phyloP scores from a whole-genome alignment of 495 filamentous ascomycete species.

The Pseudevernia furfuracea region DNA sequence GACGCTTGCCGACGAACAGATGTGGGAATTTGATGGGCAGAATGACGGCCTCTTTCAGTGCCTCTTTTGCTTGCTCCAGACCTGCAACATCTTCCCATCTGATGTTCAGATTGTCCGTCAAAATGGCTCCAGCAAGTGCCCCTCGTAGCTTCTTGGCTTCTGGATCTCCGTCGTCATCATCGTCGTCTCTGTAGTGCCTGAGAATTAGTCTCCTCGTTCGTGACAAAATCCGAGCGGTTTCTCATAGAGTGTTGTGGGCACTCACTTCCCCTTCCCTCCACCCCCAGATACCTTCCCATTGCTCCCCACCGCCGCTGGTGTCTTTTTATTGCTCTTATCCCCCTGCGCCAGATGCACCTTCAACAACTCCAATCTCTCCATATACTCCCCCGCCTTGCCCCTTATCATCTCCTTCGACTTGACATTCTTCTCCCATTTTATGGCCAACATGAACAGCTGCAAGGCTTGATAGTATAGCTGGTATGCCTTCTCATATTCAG shows the following conservation, averaged over 20 bases:
- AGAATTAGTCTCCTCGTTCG: not conserved
- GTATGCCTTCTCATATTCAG: conserved; percentile 93
- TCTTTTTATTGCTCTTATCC: conserved; percentile 64
- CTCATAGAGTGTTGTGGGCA: conserved; percentile 1
- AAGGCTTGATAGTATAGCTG: conserved; percentile 88
- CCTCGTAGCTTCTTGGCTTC: conserved; percentile 91
- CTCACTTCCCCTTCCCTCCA: conserved; percentile 57
- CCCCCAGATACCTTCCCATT: conserved; percentile 75
- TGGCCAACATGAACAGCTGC: conserved; percentile 89
- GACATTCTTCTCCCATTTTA: conserved; percentile 98
- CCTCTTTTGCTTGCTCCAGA: conserved; percentile 89
- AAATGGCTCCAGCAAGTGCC: conserved; percentile 83
- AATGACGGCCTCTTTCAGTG: conserved; percentile 94
- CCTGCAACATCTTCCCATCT: conserved; percentile 99
- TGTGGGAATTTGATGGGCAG: conserved; percentile 97
- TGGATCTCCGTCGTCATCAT: conserved; percentile 67
- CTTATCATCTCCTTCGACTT: conserved; percentile 96
- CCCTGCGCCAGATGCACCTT: conserved; percentile 76
- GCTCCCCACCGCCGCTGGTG: conserved; percentile 72
- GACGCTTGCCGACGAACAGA: conserved; percentile 89
- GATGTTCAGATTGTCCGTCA: conserved; percentile 90
- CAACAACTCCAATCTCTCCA: conserved; percentile 96
- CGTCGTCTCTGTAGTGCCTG: conserved; percentile 39
- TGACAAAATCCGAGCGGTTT: conserved; percentile 4
- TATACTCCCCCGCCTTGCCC: conserved; percentile 86